Evolutionary conservation across 2,329 filamentous ascomycete species (phyloP), one percentile per base, ranked within the genome.

Genomic region (Conoideocrella luteorostrata): DNA sequence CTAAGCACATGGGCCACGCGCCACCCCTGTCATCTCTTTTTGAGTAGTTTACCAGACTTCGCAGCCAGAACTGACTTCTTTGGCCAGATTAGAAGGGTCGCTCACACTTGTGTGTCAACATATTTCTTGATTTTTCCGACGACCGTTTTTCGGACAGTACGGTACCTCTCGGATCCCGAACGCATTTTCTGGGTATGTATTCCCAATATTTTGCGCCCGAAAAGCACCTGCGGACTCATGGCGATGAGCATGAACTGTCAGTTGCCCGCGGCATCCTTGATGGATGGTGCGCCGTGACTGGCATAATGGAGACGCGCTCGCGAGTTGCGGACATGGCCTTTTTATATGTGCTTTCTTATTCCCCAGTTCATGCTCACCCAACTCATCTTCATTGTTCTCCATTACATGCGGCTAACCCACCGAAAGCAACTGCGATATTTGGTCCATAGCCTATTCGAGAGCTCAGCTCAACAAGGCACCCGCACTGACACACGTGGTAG

Each of bases 191-290:
- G 35, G 32, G 43, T 36, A 36, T 41, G 21, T 24, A 11, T 18
- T 20, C 23, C 38, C 12, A 7, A 6, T n/a, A 23, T 30, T 28
- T 10, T 36, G 18, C 23, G 20, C 15, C 41, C 24, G 24, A 24
- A 20, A 26, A 41, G 24, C 39, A 32, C 22, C 20, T 33, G n/a
- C n/a, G 30, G 22, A 41, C 10, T 23, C 38, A 33, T 24, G 20
- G 33, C 34, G 21, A 39, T 35, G 34, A 37, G 44, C 39, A 45
- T 41, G 41, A 44, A 44, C 35, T 29, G 30, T 20, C 29, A 44
- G 22, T 20, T 20, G 7, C 24, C 18, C n/a, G 37, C 28, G 35
- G 12, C 36, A 29, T 21, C 5, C 11, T 36, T 17, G 29, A 35
- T 11, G 18, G 41, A 7, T 39, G 42, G 17, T 38, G 34, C 30